Evolutionary conservation across 805 yeast genomes (phyloP).

Genomic region (Candida easanensis): DNA sequence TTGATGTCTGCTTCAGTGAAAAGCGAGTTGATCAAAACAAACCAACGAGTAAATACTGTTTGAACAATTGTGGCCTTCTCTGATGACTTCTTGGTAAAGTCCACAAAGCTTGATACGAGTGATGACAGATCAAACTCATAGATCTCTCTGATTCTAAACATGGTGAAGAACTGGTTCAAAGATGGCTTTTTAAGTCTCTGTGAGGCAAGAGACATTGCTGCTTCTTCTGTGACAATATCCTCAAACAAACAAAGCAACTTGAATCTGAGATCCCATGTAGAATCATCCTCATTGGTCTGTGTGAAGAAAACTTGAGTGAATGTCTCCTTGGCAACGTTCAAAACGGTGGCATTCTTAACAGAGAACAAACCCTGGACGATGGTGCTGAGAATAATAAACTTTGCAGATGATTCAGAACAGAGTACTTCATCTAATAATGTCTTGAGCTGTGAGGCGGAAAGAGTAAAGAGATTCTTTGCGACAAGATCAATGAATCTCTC

Average conservation of each 20-base stretch:
- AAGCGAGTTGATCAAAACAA: constrained; percentile 40
- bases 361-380: constrained; percentile 41
- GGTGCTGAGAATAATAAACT: constrained; percentile 28
- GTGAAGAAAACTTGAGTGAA: constrained; percentile 28
- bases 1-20: constrained; percentile 32
- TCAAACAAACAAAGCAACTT: constrained; percentile 48
- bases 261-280: constrained; percentile 46
- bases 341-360: constrained; percentile 29
- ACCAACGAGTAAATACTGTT: constrained; percentile 50
- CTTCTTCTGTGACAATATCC: constrained; percentile 30
- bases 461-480: constrained; percentile 37
- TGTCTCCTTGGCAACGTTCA: constrained; percentile 21
- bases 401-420: constrained; percentile 11
- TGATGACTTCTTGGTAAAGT: constrained; percentile 18
- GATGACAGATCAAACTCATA: constrained; percentile 28
- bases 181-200: constrained; percentile 5
- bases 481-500: constrained; percentile 34
- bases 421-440: constrained; percentile 25
- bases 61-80: constrained; percentile 17
- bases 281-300: constrained; percentile 13
- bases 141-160: constrained; percentile 52
- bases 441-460: constrained; percentile 48
- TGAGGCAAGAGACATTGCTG: constrained; percentile 11
- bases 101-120: constrained; percentile 26
- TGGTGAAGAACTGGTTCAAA: constrained; percentile 30